Evolutionary conservation across 2,329 filamentous ascomycete species (phyloP), one percentile per base, ranked within the genome.

Genomic region (Penicillium sp.): DNA sequence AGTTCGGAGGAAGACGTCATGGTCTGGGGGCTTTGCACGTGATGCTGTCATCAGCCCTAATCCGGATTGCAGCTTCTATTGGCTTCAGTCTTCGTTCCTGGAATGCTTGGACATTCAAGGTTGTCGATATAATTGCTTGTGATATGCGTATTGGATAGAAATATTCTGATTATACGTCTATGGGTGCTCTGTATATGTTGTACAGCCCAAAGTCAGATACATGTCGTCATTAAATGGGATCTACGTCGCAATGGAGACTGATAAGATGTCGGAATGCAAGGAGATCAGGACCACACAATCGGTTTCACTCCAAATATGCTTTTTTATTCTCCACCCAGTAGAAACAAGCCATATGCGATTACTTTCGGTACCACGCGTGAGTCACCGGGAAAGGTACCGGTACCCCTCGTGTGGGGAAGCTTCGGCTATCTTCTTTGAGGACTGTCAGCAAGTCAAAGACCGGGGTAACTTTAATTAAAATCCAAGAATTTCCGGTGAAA

Each of bases 1-100:
- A 46, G 51, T 47, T 59, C 44, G 46, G 51, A 60, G 56, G 53
- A 67, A 69, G 66, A 72, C 69, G 69, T 72, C 69, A 71, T 71
- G 57, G 60, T 27, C 19, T 49, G 14, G 18, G 47, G 9, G 32
- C 13, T 26, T 14, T 5, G 11, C 63, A 66, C 63, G 63, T 66
- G 63, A 66, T 45, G 26, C 34, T 42, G 44, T 43, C 51, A 48
- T 27, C 51, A 54, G n/a, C 41, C 41, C 40, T 29, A 35, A 49
- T 41, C 9, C 18, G 36, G 36, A 30, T 26, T n/a, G 18, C 2
- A 18, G 13, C 7, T 6, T 38, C 13, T 18, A 48, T 35, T 9
- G 23, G 19, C 29, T 39, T 40, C 26, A 19, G 13, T 13, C 16
- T 13, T 34, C 7, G 26, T 47, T 38, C 18, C 27, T 34, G 42